A percentile compares a stretch with the other conserved stretches of the same genome.
phyloP scores from a whole-genome alignment of 306 rosid genomes.

The Vicia villosa region DNA sequence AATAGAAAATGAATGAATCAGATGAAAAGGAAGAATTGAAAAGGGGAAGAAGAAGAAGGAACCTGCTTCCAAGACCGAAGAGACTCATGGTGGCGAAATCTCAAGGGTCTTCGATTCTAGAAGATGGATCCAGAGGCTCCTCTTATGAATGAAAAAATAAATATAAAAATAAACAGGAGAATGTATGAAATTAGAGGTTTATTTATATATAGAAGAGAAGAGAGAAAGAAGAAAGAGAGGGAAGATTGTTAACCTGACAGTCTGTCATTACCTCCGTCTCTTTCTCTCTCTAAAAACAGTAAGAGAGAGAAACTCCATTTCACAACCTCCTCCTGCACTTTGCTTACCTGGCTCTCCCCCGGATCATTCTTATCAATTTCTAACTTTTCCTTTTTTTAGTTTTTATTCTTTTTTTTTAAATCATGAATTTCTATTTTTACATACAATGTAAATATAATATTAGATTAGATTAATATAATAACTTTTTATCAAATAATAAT shows the following conservation, averaged over 20 bases:
- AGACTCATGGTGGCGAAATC: constrained; percentile 70
- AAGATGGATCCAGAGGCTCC: constrained; percentile 47
- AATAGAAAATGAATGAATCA: constrained; percentile 23
- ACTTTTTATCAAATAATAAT: too few species aligned
- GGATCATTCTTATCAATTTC: not conserved
- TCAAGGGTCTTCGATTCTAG: constrained; percentile 44
- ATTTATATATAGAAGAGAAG: constrained; percentile 11
- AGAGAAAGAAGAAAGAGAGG: not conserved
- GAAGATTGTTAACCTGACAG: constrained; percentile 49
- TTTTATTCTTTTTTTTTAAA: too few species aligned
- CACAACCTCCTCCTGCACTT: constrained; percentile 31
- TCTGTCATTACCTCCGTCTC: constrained; percentile 54
- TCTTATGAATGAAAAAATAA: constrained; percentile 25
- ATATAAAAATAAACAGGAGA: not conserved
- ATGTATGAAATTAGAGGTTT: constrained; percentile 4
- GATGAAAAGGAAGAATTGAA: not conserved
- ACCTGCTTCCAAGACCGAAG: constrained; percentile 97
- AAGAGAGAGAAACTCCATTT: constrained; percentile 44
- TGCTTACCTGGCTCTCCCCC: constrained; percentile 5
- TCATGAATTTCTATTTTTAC: too few species aligned
- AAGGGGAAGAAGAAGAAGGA: not conserved
- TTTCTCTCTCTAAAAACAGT: constrained; percentile 29
- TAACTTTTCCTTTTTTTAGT: not conserved
- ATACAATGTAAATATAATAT: too few species aligned
- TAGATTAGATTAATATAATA: too few species aligned